Percentiles rank a stretch among this genome's conserved stretches.
phyloP scores from a whole-genome alignment of 164 flowering plant species.

The Vitis rotundifolia region DNA sequence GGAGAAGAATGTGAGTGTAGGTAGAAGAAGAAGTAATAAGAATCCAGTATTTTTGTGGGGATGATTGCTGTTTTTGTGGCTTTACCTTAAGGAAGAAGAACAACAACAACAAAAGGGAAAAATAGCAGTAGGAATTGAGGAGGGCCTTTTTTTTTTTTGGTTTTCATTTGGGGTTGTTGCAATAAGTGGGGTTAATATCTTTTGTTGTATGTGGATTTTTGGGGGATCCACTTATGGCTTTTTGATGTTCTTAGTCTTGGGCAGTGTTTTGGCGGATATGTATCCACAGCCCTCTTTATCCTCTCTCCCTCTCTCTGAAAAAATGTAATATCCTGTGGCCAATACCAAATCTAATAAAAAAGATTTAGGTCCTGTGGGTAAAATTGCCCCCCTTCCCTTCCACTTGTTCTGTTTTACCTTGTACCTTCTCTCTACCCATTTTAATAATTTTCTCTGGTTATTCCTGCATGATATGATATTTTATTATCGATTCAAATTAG shows the following conservation, averaged over 20 bases:
- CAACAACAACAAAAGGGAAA: neutral
- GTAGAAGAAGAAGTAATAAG: constrained; percentile 9
- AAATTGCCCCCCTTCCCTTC: neutral
- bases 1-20: constrained; percentile 15
- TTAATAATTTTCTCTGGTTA: too few relatives aligned
- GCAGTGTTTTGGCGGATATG: too few relatives aligned
- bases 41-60: constrained; percentile 4
- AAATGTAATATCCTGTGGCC: neutral
- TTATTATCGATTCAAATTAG: too few relatives aligned
- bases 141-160: neutral
- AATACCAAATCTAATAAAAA: neutral
- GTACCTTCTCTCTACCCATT: too few relatives aligned
- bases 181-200: constrained; percentile 10
- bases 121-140: neutral
- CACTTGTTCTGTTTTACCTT: neutral
- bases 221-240: neutral
- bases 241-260: too few relatives aligned
- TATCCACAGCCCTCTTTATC: too few relatives aligned
- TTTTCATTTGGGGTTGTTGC: neutral
- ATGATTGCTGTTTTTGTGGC: constrained; percentile 13
- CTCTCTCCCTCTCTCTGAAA: neutral
- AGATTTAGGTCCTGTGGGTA: neutral
- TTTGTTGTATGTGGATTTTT: neutral
- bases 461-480: too few relatives aligned
- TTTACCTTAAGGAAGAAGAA: neutral